Conservation (phyloP, 2,329 filamentous ascomycete genomes). For the Pochonia chlamydosporia region DNA sequence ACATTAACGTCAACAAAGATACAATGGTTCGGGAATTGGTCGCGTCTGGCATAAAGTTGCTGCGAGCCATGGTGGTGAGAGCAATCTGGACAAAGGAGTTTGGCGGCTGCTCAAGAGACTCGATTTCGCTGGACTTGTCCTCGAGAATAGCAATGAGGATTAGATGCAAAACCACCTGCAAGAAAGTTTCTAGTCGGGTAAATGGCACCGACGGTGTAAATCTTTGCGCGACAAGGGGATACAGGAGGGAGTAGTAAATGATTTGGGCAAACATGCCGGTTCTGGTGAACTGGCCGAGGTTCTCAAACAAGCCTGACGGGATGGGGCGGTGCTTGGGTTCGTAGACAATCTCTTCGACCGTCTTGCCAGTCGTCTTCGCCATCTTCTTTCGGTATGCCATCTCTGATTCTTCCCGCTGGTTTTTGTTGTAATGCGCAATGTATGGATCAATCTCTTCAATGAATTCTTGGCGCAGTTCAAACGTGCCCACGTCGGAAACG, state of each 20-base stretch:
- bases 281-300: slow-evolving; percentile 72
- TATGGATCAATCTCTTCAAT: slow-evolving; percentile 91
- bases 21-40: slow-evolving; percentile 57
- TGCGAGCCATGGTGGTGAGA: slow-evolving; percentile 56
- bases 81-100: slow-evolving; percentile 70
- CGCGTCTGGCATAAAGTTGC: slow-evolving; percentile 53
- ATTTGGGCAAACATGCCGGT: slow-evolving; percentile 86
- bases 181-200: slow-evolving; percentile 82
- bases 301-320: slow-evolving; percentile 67
- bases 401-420: slow-evolving; percentile 93
- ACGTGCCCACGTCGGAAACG: slow-evolving; percentile 85
- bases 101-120: slow-evolving; percentile 37
- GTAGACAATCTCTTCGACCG: slow-evolving; percentile 78
- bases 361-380: slow-evolving; percentile 80
- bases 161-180: slow-evolving; percentile 87
- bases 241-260: slow-evolving; percentile 81
- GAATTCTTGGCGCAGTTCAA: slow-evolving; percentile 82
- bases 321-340: slow-evolving; percentile 80
- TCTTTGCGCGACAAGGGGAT: slow-evolving; percentile 64
- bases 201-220: slow-evolving; percentile 69
- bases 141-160: slow-evolving; percentile 80
- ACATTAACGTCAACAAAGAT: slow-evolving; percentile 56
- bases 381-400: slow-evolving; percentile 80
- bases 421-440: slow-evolving; percentile 92
- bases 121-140: slow-evolving; percentile 58